Conservation (phyloP, 805 yeast species). For the Clavispora vitiphila region DNA sequence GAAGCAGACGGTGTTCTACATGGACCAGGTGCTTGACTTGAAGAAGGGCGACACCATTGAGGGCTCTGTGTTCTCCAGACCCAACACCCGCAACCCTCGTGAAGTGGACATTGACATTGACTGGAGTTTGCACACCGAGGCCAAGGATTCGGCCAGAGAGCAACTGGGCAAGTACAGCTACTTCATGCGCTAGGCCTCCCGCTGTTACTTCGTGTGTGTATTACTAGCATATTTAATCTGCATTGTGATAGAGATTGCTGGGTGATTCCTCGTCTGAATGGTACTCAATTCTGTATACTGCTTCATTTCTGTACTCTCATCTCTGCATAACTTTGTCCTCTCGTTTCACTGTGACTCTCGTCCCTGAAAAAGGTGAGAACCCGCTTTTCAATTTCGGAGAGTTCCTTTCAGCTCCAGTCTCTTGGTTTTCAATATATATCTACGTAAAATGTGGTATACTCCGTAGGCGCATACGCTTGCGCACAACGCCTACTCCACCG, state of each 20-base stretch:
- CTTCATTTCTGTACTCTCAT: too few species aligned
- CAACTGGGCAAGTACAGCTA: slow-evolving; percentile 58
- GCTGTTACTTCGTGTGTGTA: background rate
- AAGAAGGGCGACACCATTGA: slow-evolving; percentile 70
- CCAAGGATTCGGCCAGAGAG: slow-evolving; percentile 47
- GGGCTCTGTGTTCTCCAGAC: slow-evolving; percentile 70
- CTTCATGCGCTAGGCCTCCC: slow-evolving; percentile 54
- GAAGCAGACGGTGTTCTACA: slow-evolving; percentile 96
- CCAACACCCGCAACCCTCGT: slow-evolving; percentile 76
- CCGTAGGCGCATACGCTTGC: too few species aligned
- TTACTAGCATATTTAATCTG: background rate
- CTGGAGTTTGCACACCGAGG: slow-evolving; percentile 46
- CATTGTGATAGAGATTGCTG: background rate
- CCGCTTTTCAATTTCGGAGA: too few species aligned
- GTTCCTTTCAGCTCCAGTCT: too few species aligned
- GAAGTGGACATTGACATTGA: slow-evolving; percentile 78
- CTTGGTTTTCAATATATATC: too few species aligned
- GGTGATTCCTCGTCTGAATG: too few species aligned
- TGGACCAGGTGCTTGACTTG: slow-evolving; percentile 72
- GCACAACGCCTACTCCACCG: too few species aligned
- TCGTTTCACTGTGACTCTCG: too few species aligned
- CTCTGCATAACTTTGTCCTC: too few species aligned
- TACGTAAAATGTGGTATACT: too few species aligned
- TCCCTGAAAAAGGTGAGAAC: too few species aligned
- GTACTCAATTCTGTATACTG: too few species aligned